A percentile compares a stretch with the other conserved stretches of the same genome.
Evolutionary conservation across 805 yeast species (phyloP).

Genomic region (Pichia kluyveri): DNA sequence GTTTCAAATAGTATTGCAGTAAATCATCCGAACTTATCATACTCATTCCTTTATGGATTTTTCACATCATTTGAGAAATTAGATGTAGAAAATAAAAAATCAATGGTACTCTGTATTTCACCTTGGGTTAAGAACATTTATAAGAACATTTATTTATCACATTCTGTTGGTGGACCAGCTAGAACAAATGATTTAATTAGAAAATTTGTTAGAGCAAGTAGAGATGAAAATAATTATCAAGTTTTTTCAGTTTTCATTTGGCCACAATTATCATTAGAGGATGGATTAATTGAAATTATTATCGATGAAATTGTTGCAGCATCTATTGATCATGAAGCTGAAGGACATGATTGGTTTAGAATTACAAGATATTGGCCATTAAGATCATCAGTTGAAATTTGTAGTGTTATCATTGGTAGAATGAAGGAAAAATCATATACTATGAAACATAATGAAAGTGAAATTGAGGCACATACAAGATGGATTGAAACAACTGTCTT

Average conservation of each 20-base stretch:
- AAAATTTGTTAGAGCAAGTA: slow-evolving; percentile 50
- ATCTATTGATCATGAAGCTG: slow-evolving; percentile 71
- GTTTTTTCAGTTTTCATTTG: slow-evolving; percentile 55
- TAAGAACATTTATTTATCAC: slow-evolving; percentile 43
- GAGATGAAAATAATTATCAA: slow-evolving; percentile 39
- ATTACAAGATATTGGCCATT: slow-evolving; percentile 53
- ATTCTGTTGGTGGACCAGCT: slow-evolving; percentile 51
- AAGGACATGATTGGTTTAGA: slow-evolving; percentile 58
- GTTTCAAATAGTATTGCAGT: slow-evolving; percentile 50
- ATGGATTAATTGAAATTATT: slow-evolving; percentile 44
- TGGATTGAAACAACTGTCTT: slow-evolving; percentile 69
- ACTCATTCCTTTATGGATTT: slow-evolving; percentile 41
- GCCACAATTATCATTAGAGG: slow-evolving; percentile 57
- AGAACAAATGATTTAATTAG: slow-evolving; percentile 53
- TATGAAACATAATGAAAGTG: slow-evolving; percentile 35
- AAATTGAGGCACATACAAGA: slow-evolving; percentile 41
- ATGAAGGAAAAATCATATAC: slow-evolving; percentile 46
- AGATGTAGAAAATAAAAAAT: slow-evolving; percentile 25
- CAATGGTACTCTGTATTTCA: slow-evolving; percentile 44
- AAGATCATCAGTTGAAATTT: slow-evolving; percentile 63
- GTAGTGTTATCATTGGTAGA: slow-evolving; percentile 53
- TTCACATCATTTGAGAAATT: slow-evolving; percentile 42
- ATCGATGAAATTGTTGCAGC: slow-evolving; percentile 69
- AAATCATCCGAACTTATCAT: slow-evolving; percentile 50
- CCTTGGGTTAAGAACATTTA: slow-evolving; percentile 73